phyloP scores from a whole-genome alignment of 2,329 filamentous ascomycete species.

The Curvularia hawaiiensis region DNA sequence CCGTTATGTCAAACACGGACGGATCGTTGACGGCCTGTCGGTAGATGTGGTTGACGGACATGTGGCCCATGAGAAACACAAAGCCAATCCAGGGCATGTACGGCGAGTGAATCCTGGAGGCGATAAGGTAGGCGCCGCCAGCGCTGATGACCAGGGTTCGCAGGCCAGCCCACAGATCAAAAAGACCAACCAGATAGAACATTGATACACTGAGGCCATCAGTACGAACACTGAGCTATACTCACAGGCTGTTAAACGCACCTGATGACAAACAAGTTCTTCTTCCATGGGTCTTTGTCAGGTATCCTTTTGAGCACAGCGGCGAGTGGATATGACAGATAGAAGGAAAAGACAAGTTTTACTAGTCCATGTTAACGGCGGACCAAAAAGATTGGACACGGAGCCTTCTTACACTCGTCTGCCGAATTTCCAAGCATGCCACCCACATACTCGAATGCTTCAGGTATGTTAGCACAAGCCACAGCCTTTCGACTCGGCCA shows the following conservation, averaged over 20 bases:
- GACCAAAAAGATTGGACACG: not conserved
- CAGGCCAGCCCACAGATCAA: slow-evolving; percentile 87
- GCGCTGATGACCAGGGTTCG: slow-evolving; percentile 81
- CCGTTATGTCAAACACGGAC: slow-evolving; percentile 78
- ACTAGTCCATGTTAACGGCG: slow-evolving; percentile 61
- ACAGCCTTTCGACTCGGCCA: not conserved
- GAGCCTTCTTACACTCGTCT: slow-evolving; percentile 62
- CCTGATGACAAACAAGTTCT: slow-evolving; percentile 87
- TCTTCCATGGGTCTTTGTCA: slow-evolving; percentile 79
- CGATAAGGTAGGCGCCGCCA: slow-evolving; percentile 79
- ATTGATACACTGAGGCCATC: slow-evolving; percentile 66
- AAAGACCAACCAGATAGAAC: slow-evolving; percentile 93
- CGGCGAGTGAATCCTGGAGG: slow-evolving; percentile 80
- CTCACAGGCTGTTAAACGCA: slow-evolving; percentile 44
- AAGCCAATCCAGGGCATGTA: slow-evolving; percentile 99
- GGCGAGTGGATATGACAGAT: slow-evolving; percentile 90
- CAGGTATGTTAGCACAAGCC: not conserved
- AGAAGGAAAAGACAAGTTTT: slow-evolving; percentile 88
- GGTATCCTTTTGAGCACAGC: slow-evolving; percentile 88
- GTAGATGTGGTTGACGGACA: slow-evolving; percentile 86
- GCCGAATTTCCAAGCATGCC: slow-evolving; percentile 64
- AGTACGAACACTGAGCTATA: not conserved
- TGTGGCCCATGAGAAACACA: slow-evolving; percentile 91
- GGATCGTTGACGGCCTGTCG: slow-evolving; percentile 75
- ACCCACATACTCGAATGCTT: slow-evolving; percentile 67